Evolutionary conservation across 2,329 filamentous ascomycete species (phyloP), one percentile per base, ranked within the genome.

Genomic region (Dryadomyces quercus-mongolicae): DNA sequence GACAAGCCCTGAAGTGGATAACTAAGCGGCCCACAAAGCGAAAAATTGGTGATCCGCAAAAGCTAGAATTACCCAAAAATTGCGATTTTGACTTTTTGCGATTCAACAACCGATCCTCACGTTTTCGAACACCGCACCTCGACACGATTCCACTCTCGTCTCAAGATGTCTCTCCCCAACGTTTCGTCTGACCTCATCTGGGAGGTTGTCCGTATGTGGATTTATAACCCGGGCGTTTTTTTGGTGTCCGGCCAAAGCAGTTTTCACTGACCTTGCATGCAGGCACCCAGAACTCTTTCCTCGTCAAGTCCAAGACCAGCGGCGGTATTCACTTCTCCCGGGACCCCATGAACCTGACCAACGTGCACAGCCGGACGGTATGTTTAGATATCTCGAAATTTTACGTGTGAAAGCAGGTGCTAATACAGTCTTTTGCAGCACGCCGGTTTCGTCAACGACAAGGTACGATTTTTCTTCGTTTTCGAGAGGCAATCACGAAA

Each of bases 301-400:
- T 95, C 71, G 87, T 92, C 71, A 95, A 95, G 86, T 86, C 88
- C 77, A 85, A 82, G 70, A 74, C 75, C 66, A 78, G 78, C 67
- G 90, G 88, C 68, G 86, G 88, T 71, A 78, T 86, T 65, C 86
- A 88, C 75, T 90, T 98, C 81, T 97, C 92, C 65, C 86, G 87
- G 66, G 92, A 97, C 71, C 88, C 91, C 66, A 76, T 96, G 64
- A 98, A 97, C 83, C 75, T 97, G 74, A 80, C 76, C 72, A 97
- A 96, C 85, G 78, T 85, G 75, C 86, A 95, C 80, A 84, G 81
- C 66, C 86, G 88, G 77, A 97, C 95, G 85, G 88, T 93, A 74
- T 61, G 60, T 52, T 31, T 43, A 20, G 3, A 34, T 5, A 15
- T 31, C 38, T 25, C 21, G 5, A 40, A 1, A 20, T 20, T 22